phyloP scores from a whole-genome alignment of 768 basidiomycete species.

The Amyloporia xantha region DNA sequence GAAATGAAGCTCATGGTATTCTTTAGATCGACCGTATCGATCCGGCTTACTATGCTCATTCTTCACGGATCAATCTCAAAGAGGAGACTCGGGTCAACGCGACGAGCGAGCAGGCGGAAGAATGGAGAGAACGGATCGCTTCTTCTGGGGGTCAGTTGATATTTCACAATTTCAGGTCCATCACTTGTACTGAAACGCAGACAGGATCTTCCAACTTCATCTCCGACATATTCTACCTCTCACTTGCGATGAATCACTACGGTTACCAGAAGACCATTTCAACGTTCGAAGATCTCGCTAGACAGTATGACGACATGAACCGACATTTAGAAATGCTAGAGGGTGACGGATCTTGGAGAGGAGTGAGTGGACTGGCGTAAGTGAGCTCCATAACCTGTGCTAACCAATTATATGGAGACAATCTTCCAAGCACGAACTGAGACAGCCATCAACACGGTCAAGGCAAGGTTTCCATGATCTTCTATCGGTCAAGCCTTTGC shows the following conservation, averaged over 20 bases:
- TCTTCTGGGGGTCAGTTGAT: conserved; percentile 38
- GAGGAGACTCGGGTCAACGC: conserved; percentile 96
- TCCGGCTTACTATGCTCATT: conserved; percentile 68
- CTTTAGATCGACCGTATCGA: conserved; percentile 88
- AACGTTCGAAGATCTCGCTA: conserved; percentile 63
- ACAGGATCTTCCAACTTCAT: conserved; percentile 82
- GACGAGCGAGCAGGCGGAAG: conserved; percentile 76
- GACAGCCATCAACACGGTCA: conserved; percentile 67
- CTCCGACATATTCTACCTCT: conserved; percentile 89
- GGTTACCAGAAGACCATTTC: conserved; percentile 80
- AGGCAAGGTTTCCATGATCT: conserved; percentile 52
- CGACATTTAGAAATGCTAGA: conserved; percentile 70
- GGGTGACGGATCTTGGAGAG: conserved; percentile 77
- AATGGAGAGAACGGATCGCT: conserved; percentile 56
- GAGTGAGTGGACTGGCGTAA: conserved; percentile 42
- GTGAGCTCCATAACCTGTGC: not conserved
- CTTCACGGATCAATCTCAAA: conserved; percentile 62
- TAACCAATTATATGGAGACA: conserved; percentile 34
- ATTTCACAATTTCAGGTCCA: too few species aligned
- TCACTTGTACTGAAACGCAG: too few species aligned
- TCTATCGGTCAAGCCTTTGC: not conserved
- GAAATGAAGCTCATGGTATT: not conserved
- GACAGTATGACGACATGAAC: conserved; percentile 71
- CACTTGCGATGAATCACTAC: conserved; percentile 82
- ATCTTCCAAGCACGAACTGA: conserved; percentile 74